A percentile compares a stretch with the other conserved stretches of the same genome.
phyloP scores from a whole-genome alignment of 1,284 basidiomycete genomes.

The Cryptococcus sp. region DNA sequence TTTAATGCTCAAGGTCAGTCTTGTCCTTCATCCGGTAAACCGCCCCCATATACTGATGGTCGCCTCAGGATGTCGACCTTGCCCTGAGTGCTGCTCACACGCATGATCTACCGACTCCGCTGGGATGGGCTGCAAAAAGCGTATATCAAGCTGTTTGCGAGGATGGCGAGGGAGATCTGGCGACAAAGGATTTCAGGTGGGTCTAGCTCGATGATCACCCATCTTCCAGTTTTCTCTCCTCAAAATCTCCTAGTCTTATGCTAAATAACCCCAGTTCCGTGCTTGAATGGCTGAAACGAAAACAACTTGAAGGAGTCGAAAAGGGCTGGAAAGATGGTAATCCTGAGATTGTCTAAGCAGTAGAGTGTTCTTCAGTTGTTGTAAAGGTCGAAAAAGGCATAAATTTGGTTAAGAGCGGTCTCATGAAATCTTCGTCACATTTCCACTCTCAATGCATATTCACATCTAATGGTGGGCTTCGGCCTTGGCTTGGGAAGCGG shows the following conservation, averaged over 20 bases:
- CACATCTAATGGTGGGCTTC: constrained; percentile 3
- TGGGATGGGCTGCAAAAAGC: constrained; percentile 39
- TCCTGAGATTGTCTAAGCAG: background rate
- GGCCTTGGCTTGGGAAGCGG: constrained; percentile 7
- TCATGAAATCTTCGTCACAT: background rate
- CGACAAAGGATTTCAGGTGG: constrained; percentile 40
- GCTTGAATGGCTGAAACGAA: constrained; percentile 39
- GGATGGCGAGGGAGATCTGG: constrained; percentile 30
- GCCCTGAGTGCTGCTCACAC: constrained; percentile 35
- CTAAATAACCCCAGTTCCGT: constrained; percentile 29
- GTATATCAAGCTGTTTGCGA: constrained; percentile 37
- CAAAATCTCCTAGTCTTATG: background rate
- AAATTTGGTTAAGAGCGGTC: background rate
- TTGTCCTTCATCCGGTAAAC: background rate
- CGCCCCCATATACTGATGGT: background rate
- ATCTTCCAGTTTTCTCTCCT: no score
- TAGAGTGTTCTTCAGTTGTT: background rate
- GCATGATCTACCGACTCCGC: constrained; percentile 32
- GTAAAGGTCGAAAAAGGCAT: background rate
- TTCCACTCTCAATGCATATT: background rate
- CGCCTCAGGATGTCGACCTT: constrained; percentile 34
- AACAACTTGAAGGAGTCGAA: constrained; percentile 37
- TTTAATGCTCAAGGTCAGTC: constrained; percentile 44
- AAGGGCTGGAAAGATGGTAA: constrained; percentile 36
- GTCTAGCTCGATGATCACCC: background rate